These are phyloP conservation scores for Komagataella phaffii DNA, from an alignment of 805 yeast genomes.

Conservation along the genomic window DNA sequence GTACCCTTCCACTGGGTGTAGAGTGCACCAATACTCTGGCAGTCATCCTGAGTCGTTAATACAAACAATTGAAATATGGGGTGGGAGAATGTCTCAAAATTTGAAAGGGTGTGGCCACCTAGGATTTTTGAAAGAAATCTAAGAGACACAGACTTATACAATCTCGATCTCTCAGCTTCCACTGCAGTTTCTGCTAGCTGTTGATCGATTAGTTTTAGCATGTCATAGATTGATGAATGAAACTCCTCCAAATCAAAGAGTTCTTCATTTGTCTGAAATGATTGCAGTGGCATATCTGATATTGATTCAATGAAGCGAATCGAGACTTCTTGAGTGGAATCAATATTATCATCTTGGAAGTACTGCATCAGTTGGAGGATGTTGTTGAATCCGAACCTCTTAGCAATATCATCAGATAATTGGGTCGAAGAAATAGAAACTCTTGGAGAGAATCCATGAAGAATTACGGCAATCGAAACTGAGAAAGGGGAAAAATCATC, in stretches of 20 bases:
- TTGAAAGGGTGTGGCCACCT: conserved; percentile 45
- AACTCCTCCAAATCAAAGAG: not conserved
- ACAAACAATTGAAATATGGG: conserved; percentile 69
- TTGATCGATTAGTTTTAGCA: not conserved
- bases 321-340: not conserved
- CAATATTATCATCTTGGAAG: conserved; percentile 12
- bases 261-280: not conserved
- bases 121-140: conserved; percentile 44
- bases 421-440: conserved; percentile 15
- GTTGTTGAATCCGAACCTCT: conserved; percentile 7
- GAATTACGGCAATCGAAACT: conserved; percentile 5
- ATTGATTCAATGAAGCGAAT: not conserved
- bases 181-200: not conserved
- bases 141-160: conserved; percentile 10
- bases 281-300: not conserved
- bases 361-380: conserved; percentile 12
- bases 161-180: not conserved
- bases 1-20: conserved; percentile 38
- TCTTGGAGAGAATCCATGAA: conserved; percentile 18
- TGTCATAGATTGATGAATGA: not conserved
- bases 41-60: conserved; percentile 38
- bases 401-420: conserved; percentile 11
- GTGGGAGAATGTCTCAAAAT: conserved; percentile 80
- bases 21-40: conserved; percentile 43
- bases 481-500: not conserved